These are phyloP conservation scores for Trichoderma orchidacearum DNA, from an alignment of 495 filamentous ascomycete genomes.

Conservation along the genomic window DNA sequence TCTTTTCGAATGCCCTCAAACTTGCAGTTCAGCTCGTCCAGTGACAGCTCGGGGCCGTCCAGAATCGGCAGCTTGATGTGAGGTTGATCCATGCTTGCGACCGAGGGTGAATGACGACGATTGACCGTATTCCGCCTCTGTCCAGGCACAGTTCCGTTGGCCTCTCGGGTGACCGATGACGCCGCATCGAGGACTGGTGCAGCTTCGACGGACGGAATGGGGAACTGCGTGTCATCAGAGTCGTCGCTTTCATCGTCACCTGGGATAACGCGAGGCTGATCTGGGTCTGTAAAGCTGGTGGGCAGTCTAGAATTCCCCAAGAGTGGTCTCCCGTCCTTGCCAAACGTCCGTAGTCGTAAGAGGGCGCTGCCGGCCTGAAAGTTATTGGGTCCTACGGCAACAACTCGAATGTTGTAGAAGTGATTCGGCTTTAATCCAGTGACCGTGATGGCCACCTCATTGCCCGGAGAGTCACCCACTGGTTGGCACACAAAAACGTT, in stretches of 20 bases:
- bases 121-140: constrained; percentile 53
- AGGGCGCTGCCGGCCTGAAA: constrained; percentile 81
- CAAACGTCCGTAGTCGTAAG: constrained; percentile 62
- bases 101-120: constrained; percentile 64
- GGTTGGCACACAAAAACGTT: neutral
- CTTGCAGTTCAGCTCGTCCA: constrained; percentile 50
- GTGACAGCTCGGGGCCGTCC: constrained; percentile 26
- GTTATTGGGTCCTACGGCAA: constrained; percentile 76
- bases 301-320: constrained; percentile 37
- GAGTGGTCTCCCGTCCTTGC: constrained; percentile 38
- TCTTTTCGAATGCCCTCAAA: constrained; percentile 61
- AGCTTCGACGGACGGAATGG: constrained; percentile 37
- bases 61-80: constrained; percentile 26
- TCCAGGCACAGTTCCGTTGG: constrained; percentile 34
- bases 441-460: constrained; percentile 83
- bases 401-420: constrained; percentile 84
- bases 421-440: constrained; percentile 69
- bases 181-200: constrained; percentile 37
- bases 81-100: constrained; percentile 42
- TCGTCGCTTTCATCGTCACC: constrained; percentile 20
- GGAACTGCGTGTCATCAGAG: constrained; percentile 19
- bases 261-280: constrained; percentile 23
- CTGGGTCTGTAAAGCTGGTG: constrained; percentile 37
- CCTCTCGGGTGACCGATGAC: constrained; percentile 48
- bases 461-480: constrained; percentile 76